Conservation (phyloP, 345 rosid species). For the Gossypium stocksii region DNA sequence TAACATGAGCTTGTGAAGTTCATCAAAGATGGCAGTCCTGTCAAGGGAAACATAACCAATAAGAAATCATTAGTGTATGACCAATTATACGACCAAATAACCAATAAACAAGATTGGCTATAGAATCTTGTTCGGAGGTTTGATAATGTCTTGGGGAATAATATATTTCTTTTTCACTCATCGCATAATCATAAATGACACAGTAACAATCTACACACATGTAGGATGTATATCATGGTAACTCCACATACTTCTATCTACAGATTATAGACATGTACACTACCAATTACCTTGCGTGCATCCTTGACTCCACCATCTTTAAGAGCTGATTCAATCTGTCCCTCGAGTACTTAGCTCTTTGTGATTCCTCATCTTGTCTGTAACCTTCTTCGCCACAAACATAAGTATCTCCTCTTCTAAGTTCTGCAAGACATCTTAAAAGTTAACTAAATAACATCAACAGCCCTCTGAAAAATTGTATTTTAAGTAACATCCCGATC, state of each 20-base stretch:
- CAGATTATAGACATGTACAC: slow-evolving; percentile 21
- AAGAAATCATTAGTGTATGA: background rate
- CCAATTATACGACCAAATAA: background rate
- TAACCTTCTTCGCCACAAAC: slow-evolving; percentile 22
- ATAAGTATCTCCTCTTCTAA: slow-evolving; percentile 44
- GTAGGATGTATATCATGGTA: background rate
- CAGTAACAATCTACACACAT: background rate
- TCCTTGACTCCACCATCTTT: slow-evolving; percentile 36
- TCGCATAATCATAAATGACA: background rate
- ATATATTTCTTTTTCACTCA: slow-evolving; percentile 3
- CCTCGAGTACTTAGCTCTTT: slow-evolving; percentile 39
- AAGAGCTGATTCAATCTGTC: slow-evolving; percentile 61
- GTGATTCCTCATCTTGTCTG: slow-evolving; percentile 42
- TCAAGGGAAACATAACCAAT: slow-evolving; percentile 14
- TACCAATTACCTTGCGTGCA: slow-evolving; percentile 33
- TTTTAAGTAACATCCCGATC: background rate
- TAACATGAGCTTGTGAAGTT: slow-evolving; percentile 71
- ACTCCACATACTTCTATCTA: background rate
- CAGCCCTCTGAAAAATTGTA: background rate
- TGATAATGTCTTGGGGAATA: background rate
- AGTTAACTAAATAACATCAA: slow-evolving; percentile 1
- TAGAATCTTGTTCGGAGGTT: background rate
- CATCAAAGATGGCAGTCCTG: slow-evolving; percentile 69
- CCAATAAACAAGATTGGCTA: background rate
- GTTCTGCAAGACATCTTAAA: slow-evolving; percentile 39